Conservation (phyloP, 257 asterid genomes). For the Jacaranda mimosifolia region DNA sequence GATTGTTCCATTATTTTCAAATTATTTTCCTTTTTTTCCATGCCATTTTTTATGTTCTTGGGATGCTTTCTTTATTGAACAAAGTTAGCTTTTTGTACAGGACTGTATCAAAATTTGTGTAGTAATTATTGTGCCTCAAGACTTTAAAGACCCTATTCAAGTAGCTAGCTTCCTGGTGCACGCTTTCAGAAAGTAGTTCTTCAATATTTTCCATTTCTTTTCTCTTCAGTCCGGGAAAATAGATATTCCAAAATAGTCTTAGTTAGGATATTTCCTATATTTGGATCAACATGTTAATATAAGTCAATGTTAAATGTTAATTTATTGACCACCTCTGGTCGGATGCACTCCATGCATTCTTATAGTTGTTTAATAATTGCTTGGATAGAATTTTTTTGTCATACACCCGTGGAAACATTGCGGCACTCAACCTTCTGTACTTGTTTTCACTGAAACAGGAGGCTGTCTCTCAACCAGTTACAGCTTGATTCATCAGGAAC, state of each 20-base stretch:
- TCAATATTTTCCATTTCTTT: slow-evolving; percentile 7
- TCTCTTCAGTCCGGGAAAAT: slow-evolving; percentile 6
- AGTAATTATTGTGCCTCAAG: neutral
- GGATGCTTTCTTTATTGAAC: slow-evolving; percentile 9
- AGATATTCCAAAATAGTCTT: slow-evolving; percentile 17
- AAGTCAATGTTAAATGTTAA: slow-evolving; percentile 24
- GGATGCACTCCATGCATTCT: slow-evolving; percentile 17
- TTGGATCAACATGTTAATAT: slow-evolving; percentile 16
- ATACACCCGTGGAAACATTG: slow-evolving; percentile 20
- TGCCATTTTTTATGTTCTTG: neutral
- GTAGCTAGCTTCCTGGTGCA: slow-evolving; percentile 10
- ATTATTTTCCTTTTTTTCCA: neutral
- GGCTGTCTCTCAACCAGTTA: slow-evolving; percentile 64
- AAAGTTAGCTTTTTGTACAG: slow-evolving; percentile 6
- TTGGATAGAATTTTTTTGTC: slow-evolving; percentile 21
- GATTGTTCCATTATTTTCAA: neutral
- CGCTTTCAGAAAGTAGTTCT: slow-evolving; percentile 18
- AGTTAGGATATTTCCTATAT: neutral
- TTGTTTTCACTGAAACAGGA: slow-evolving; percentile 64
- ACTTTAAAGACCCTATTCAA: slow-evolving; percentile 18
- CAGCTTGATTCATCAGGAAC: slow-evolving; percentile 68
- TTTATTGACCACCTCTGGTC: slow-evolving; percentile 5
- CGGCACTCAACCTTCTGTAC: slow-evolving; percentile 31
- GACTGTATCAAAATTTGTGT: slow-evolving; percentile 1
- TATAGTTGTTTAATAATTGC: slow-evolving; percentile 19